Base-by-base conservation (phyloP, 371 early-diverging fungal genomes). In the Phascolomyces articulosus region DNA sequence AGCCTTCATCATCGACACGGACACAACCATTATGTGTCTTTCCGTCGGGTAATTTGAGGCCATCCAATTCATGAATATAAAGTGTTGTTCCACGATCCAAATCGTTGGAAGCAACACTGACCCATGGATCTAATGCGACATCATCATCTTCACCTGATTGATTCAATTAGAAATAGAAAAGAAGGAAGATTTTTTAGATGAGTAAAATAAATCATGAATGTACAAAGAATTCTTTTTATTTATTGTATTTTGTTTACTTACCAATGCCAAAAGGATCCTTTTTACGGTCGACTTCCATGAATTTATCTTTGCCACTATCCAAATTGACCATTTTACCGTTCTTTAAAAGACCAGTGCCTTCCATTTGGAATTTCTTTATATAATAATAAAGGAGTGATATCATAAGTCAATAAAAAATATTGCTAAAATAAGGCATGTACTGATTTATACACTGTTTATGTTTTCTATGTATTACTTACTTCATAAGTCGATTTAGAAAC, bases 21-120 rank as follows among this genome's bases (percentile, higher is more conserved):
- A 78, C 78, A 63, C 78, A 78, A 20, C 78, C 78, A 67, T 78
- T 78, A 62, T 78, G 78, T 0, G 58, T 66, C 63, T 72, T 70
- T 40, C 78, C 75, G 44, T 72, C 68, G 15, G 75, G 71, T 13
- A 78, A 57, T 48, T 67, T 58, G 18, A 64, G 7, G 8, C 77
- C 77, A 58, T 77, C 70, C 31, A 77, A 44, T 16, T 74, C 71
- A 48, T 71, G 66, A 57, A 78, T 60, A 41, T 74, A 78, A 4
- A 74, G 59, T 4, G 40, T 69, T 13, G 78, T 72, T 6, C 74
- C 71, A 13, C 48, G 48, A 8, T 65, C 59, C 55, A 78, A 24
- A 40, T 69, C 70, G 55, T 72, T 78, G 31, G 72, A n/a, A 11
- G 78, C 78, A 28, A 74, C 66, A 3, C 69, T 69, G 23, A 70